Conservation (phyloP, 805 yeast species). For the Candida pseudoglaebosa region DNA sequence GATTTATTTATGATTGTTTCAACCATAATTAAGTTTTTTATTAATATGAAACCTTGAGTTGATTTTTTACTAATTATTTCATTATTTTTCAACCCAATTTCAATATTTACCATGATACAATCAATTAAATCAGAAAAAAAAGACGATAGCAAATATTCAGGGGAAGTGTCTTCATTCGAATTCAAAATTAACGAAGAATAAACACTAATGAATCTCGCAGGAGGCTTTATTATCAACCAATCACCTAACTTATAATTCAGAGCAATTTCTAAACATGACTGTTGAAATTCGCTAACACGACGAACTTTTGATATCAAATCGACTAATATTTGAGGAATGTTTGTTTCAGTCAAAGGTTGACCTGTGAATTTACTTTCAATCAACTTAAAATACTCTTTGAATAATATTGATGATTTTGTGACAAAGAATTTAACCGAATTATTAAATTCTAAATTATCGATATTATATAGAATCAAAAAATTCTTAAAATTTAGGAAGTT, state of each 20-base stretch:
- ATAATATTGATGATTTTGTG: conserved; percentile 31
- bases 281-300: conserved; percentile 57
- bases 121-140: conserved; percentile 79
- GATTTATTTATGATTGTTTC: conserved; percentile 68
- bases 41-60: conserved; percentile 63
- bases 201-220: conserved; percentile 42
- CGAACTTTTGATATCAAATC: conserved; percentile 67
- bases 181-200: conserved; percentile 48
- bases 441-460: conserved; percentile 6
- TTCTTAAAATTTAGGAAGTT: conserved; percentile 20
- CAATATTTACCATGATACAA: conserved; percentile 61
- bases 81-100: conserved; percentile 46
- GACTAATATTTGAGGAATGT: conserved; percentile 68
- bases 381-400: conserved; percentile 52
- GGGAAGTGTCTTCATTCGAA: conserved; percentile 32
- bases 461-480: conserved; percentile 5
- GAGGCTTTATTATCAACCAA: conserved; percentile 65
- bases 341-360: conserved; percentile 43
- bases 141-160: conserved; percentile 54
- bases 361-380: conserved; percentile 47
- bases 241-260: conserved; percentile 51
- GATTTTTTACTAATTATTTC: conserved; percentile 33
- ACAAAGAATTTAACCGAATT: conserved; percentile 16
- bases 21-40: conserved; percentile 68
- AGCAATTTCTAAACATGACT: conserved; percentile 50